A percentile compares a stretch with the other conserved stretches of the same genome.
Evolutionary conservation across 345 rosid genomes (phyloP).

Genomic region (Hibiscus trionum): DNA sequence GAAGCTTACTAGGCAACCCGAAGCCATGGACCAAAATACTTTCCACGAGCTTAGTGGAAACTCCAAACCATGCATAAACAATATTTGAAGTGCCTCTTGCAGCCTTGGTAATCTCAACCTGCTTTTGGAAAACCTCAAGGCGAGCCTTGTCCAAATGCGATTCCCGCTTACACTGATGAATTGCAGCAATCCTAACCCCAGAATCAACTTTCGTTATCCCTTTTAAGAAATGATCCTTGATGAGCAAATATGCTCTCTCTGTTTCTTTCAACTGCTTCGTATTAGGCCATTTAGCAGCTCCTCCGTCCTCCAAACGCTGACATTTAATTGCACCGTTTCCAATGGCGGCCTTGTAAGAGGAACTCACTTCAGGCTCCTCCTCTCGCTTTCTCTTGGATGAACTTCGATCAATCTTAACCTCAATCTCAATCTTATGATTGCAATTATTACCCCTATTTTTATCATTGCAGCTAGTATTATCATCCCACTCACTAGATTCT

Average conservation of each 20-base stretch:
- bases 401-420: constrained; percentile 1
- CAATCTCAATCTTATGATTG: constrained; percentile 15
- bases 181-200: constrained; percentile 20
- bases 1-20: constrained; percentile 17
- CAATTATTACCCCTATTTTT: neutral
- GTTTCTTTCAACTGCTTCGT: constrained; percentile 19
- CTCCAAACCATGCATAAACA: constrained; percentile 40
- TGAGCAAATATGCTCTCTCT: constrained; percentile 13
- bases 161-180: constrained; percentile 23
- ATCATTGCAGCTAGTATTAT: neutral
- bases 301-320: constrained; percentile 9
- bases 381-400: constrained; percentile 26
- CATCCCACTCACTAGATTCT: neutral
- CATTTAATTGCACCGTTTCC: constrained; percentile 11
- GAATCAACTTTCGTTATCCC: constrained; percentile 23
- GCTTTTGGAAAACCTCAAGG: constrained; percentile 25
- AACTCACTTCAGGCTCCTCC: constrained; percentile 28
- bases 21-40: constrained; percentile 39
- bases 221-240: constrained; percentile 21
- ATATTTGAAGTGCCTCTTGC: constrained; percentile 23
- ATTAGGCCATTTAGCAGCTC: constrained; percentile 21
- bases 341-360: constrained; percentile 12
- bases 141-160: constrained; percentile 25
- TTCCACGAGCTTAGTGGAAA: constrained; percentile 19
- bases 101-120: constrained; percentile 21